Evolutionary conservation across 495 filamentous ascomycete species (phyloP).

Genomic region (Trypethelium eluteriae): DNA sequence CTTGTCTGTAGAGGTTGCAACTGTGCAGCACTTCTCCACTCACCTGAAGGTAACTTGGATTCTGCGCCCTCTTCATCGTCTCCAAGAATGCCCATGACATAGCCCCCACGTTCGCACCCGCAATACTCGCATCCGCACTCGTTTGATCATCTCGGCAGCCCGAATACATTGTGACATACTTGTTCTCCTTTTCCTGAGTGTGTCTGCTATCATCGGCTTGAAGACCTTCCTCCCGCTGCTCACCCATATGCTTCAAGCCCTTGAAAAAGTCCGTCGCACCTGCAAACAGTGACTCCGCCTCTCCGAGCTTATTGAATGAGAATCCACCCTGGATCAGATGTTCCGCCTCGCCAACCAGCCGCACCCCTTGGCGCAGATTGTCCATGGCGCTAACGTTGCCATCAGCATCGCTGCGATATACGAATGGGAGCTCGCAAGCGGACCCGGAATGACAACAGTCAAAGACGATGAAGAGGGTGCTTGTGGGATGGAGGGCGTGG

Average conservation of each 20-base stretch:
- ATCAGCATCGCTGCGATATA: slow-evolving; percentile 44
- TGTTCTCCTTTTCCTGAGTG: slow-evolving; percentile 41
- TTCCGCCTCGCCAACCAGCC: slow-evolving; percentile 40
- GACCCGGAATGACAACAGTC: slow-evolving; percentile 60
- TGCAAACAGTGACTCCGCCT: slow-evolving; percentile 47
- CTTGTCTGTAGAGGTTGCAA: too few relatives aligned
- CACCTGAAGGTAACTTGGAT: slow-evolving; percentile 48
- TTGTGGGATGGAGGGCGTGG: slow-evolving; percentile 43
- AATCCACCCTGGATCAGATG: slow-evolving; percentile 50
- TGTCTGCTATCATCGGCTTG: background rate
- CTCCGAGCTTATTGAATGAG: slow-evolving; percentile 40
- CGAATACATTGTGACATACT: slow-evolving; percentile 53
- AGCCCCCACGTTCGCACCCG: slow-evolving; percentile 42
- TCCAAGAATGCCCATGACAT: slow-evolving; percentile 55
- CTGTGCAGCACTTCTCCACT: background rate
- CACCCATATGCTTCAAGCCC: slow-evolving; percentile 40
- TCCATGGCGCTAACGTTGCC: slow-evolving; percentile 51
- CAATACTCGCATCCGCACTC: slow-evolving; percentile 50
- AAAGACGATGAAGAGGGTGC: slow-evolving; percentile 50
- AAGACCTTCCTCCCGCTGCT: slow-evolving; percentile 35
- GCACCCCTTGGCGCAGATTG: slow-evolving; percentile 46
- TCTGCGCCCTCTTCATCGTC: slow-evolving; percentile 41
- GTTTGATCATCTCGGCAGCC: slow-evolving; percentile 56
- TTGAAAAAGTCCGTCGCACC: slow-evolving; percentile 50
- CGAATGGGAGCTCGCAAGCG: slow-evolving; percentile 51